Evolutionary conservation across 2,329 filamentous ascomycete genomes (phyloP).

Genomic region (Arthrocladium fulminans): DNA sequence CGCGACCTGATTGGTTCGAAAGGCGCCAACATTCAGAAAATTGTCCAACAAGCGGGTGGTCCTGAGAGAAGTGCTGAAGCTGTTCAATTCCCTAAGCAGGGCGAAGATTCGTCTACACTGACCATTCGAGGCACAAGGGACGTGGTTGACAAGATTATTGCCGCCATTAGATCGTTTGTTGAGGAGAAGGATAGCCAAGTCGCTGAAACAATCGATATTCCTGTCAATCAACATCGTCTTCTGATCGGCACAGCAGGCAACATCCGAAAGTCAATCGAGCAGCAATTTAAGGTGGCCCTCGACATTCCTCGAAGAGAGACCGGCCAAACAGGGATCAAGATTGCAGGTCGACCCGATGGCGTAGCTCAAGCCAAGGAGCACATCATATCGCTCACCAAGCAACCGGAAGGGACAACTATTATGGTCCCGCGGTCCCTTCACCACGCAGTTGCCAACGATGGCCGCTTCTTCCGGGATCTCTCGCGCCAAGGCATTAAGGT

Average conservation of each 20-base stretch:
- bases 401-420: slow-evolving; percentile 81
- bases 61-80: slow-evolving; percentile 81
- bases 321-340: slow-evolving; percentile 73
- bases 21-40: slow-evolving; percentile 74
- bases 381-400: slow-evolving; percentile 68
- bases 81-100: slow-evolving; percentile 88
- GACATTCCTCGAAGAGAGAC: slow-evolving; percentile 88
- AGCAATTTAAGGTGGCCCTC: slow-evolving; percentile 74
- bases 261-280: slow-evolving; percentile 73
- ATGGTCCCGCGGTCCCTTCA: slow-evolving; percentile 74
- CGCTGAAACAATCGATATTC: slow-evolving; percentile 69
- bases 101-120: slow-evolving; percentile 72
- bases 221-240: slow-evolving; percentile 78
- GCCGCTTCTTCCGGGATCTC: slow-evolving; percentile 85
- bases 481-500: slow-evolving; percentile 83
- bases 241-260: slow-evolving; percentile 91
- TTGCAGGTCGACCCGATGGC: slow-evolving; percentile 67
- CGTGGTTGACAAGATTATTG: slow-evolving; percentile 81
- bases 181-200: slow-evolving; percentile 75
- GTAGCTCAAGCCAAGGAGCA: slow-evolving; percentile 82
- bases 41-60: slow-evolving; percentile 80
- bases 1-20: slow-evolving; percentile 78
- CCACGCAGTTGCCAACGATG: slow-evolving; percentile 77
- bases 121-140: slow-evolving; percentile 76
- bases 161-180: slow-evolving; percentile 72